Evolutionary conservation across 768 basidiomycete genomes (phyloP).

Genomic region (Clathrus columnatus): DNA sequence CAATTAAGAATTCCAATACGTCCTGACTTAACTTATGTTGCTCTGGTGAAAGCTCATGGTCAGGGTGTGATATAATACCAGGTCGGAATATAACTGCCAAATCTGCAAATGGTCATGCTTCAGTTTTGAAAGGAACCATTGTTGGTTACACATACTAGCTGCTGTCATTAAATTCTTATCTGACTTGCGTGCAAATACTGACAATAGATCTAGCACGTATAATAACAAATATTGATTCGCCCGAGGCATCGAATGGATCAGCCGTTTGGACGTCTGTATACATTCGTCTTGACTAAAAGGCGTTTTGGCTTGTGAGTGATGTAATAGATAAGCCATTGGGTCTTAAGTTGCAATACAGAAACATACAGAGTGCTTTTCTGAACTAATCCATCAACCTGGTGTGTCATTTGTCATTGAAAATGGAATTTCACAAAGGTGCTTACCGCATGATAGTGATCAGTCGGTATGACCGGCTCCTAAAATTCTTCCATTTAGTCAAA

Average conservation of each 20-base stretch:
- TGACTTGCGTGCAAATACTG: conserved; percentile 86
- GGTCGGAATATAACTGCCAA: conserved; percentile 97
- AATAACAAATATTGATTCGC: conserved; percentile 93
- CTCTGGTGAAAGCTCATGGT: conserved; percentile 75
- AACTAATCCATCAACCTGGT: conserved; percentile 38
- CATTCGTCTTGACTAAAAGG: conserved; percentile 63
- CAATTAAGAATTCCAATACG: conserved; percentile 92
- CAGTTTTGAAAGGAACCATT: no score
- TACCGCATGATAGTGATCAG: conserved; percentile 80
- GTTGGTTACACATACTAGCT: conserved; percentile 74
- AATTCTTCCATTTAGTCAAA: conserved; percentile 2
- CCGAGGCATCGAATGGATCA: conserved; percentile 79
- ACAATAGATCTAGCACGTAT: conserved; percentile 91
- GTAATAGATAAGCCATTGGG: background rate
- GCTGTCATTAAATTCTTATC: conserved; percentile 96
- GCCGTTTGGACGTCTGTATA: conserved; percentile 69
- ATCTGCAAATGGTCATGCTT: no score
- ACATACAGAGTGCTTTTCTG: conserved; percentile 65
- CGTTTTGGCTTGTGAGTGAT: conserved; percentile 44
- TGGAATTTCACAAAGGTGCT: conserved; percentile 25
- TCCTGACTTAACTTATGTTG: conserved; percentile 84
- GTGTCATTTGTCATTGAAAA: background rate
- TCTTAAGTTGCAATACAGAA: background rate
- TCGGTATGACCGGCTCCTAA: conserved; percentile 92
- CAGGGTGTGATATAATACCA: conserved; percentile 82